Conservation (phyloP, 257 asterid species). For the Apocynum venetum region DNA sequence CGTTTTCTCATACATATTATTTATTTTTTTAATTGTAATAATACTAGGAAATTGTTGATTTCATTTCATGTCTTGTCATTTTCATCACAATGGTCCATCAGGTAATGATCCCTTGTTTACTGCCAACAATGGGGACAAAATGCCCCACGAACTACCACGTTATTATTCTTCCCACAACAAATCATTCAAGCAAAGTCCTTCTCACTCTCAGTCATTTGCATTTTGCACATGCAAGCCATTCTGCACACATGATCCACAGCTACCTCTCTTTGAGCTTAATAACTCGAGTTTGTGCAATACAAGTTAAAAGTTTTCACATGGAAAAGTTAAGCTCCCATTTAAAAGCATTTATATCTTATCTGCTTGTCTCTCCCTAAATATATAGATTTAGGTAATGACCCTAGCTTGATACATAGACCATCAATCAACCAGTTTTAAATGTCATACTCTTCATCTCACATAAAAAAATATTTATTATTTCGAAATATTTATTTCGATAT, state of each 20-base stretch:
- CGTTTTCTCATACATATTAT: neutral
- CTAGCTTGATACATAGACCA: no score
- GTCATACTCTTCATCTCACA: no score
- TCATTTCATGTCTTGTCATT: constrained; percentile 13
- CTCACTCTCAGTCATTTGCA: neutral
- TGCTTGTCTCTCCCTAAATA: no score
- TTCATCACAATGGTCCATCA: constrained; percentile 14
- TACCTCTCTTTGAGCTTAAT: neutral
- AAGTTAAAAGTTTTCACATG: neutral
- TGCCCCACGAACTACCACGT: constrained; percentile 9
- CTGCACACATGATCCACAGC: neutral
- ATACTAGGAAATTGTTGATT: neutral
- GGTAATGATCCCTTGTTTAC: constrained; percentile 1
- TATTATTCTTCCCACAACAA: neutral
- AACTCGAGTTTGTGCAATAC: neutral
- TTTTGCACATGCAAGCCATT: constrained; percentile 24
- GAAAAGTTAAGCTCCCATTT: neutral
- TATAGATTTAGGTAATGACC: no score
- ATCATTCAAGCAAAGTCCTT: no score
- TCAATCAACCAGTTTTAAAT: no score
- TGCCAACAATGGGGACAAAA: constrained; percentile 6
- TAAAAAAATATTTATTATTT: no score
- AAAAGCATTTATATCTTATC: neutral
- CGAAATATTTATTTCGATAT: no score
- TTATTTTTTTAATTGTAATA: neutral